Base-by-base conservation (phyloP, 768 basidiomycete genomes). In the Multifurca ochricompacta region DNA sequence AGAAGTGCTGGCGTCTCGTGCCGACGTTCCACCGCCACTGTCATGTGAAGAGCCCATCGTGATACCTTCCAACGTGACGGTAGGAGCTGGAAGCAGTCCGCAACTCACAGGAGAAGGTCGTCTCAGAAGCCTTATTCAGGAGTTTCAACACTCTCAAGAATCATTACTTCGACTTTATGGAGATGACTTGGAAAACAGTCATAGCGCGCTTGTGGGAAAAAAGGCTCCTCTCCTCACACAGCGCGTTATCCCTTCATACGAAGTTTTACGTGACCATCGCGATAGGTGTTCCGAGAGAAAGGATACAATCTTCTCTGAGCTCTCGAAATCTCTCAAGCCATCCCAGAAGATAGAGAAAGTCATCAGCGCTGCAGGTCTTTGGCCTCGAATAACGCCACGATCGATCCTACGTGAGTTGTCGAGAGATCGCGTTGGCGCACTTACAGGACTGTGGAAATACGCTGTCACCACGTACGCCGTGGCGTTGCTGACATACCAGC, bases 361-460 rank as follows among this genome's bases (percentile, higher is more conserved):
- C 19, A 14, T 11, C n/a, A 3, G 11, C 7, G 21, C 42, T 9
- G 42, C 50, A 1, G 48, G 55, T 3, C 55, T 55, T 1, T 55
- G 54, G 54, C 54, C 54, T 28, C 54, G 54, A 25, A 39, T 55
- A 19, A 51, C 48, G 4, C 50, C 48, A 18, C 34, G 43, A 31
- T 39, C 45, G 43, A 32, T 46, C 5, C 51, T 49, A 9, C 31
- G 62, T 56, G 45, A 64, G 18, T 45, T 69, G 21, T 56, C 62
- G n/a, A 62, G 58, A 48, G 65, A 67, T 3, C 34, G 8, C 1
- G 49, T 58, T 36, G 40, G 42, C 54, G 23, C 54, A 37, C 43
- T 35, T 44, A 8, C 49, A 6, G 42, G 28, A 6, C 30, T 25
- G 25, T 56, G 54, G 54, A 49, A 36, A 18, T 3, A 3, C 0